Evolutionary conservation across 345 rosid species (phyloP), one percentile per base, ranked within the genome.

Genomic region (Syzygium aqueum): DNA sequence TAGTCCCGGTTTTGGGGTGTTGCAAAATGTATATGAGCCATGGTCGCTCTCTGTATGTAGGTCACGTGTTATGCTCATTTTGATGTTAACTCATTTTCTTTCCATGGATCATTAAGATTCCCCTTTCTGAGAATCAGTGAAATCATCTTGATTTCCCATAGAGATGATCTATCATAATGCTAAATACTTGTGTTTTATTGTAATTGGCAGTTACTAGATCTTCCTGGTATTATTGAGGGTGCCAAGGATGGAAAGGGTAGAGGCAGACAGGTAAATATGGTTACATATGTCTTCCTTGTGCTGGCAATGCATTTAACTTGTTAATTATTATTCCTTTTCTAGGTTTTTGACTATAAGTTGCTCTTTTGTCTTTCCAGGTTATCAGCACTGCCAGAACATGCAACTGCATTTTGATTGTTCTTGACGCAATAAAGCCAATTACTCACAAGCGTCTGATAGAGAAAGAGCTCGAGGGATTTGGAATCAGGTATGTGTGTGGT

Each of bases 191-290:
- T 61, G 40, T 43, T 85, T 56, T 73, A 5, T 17, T 85, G 82
- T 89, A 56, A 84, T 86, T 89, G 87, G 88, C 96, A 97, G 99
- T 89, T 97, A 88, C 90, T 97, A 90, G 99, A 97, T 93, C 99
- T 97, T 57, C 99, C 99, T 86, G 99, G 99, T 88, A 97, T 97
- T 88, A 97, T 97, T 84, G 99, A 97, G 93, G 99, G 99, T 91
- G 99, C 99, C 51, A 97, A 97, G 93, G 99, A 97, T 88, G 99
- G 99, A 89, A 97, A 97, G 89, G 98, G 99, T 91, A 93, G 99
- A 95, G 99, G 99, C 65, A 90, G 99, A 86, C 99, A 96, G 98
- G 99, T 97, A 88, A 83, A 17, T 30, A 7, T 51, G 84, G 49
- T 46, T 37, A 37, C 56, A 16, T 53, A 25, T 51, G 40, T 52